phyloP scores from a whole-genome alignment of 768 basidiomycete genomes.

The Boletus speciosus region DNA sequence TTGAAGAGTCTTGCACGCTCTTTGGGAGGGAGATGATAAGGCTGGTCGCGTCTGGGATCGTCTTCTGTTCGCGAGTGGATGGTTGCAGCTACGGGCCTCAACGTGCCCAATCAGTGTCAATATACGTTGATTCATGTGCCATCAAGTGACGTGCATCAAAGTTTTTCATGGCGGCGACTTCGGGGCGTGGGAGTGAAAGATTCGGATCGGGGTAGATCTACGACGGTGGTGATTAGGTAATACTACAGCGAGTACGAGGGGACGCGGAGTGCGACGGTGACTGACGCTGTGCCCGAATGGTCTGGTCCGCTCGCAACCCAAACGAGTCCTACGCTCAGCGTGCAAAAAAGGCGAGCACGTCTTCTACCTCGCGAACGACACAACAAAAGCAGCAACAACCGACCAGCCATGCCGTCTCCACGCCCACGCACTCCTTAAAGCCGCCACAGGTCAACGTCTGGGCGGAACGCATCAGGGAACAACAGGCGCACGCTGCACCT shows the following conservation, averaged over 20 bases:
- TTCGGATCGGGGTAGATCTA: conserved; percentile 15
- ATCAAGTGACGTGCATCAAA: no score
- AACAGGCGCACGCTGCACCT: conserved; percentile 29
- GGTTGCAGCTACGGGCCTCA: conserved; percentile 33
- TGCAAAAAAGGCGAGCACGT: conserved; percentile 41
- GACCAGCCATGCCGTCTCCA: not conserved
- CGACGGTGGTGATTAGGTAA: conserved; percentile 17
- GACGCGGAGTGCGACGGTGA: conserved; percentile 23
- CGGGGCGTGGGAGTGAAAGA: conserved; percentile 2
- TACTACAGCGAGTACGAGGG: not conserved
- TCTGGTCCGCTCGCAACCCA: conserved; percentile 35
- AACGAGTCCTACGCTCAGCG: conserved; percentile 58
- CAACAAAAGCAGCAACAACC: conserved; percentile 3
- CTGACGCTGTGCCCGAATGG: conserved; percentile 28
- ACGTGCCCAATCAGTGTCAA: conserved; percentile 27
- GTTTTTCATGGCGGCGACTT: no score
- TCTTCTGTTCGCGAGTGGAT: conserved; percentile 7
- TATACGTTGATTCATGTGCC: not conserved
- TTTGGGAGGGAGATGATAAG: conserved; percentile 31
- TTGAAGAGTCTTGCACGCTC: conserved; percentile 48
- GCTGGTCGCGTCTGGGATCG: conserved; percentile 16
- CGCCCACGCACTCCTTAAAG: conserved; percentile 12
- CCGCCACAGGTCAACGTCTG: conserved; percentile 38
- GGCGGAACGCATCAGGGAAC: conserved; percentile 40
- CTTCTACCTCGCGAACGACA: not conserved